Percentiles rank a stretch among this genome's conserved stretches.
phyloP scores from a whole-genome alignment of 116 monocot genomes.

The Phalaenopsis hybrid region DNA sequence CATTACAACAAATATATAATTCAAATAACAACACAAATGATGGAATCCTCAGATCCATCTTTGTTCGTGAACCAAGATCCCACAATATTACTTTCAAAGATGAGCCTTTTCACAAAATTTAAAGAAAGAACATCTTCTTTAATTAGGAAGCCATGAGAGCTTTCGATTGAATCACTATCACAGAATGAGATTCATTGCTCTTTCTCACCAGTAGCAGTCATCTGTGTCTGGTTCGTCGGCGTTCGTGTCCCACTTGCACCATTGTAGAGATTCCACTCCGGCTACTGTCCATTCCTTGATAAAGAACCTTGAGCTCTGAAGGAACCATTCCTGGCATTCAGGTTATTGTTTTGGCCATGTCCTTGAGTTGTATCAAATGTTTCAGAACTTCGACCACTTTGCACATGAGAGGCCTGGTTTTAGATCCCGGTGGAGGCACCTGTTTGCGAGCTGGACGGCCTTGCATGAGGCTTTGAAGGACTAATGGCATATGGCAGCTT shows the following conservation, averaged over 20 bases:
- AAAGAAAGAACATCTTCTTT: neutral
- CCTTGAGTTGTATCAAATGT: conserved; percentile 20
- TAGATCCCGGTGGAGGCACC: conserved; percentile 18
- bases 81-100: neutral
- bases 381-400: conserved; percentile 20
- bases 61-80: neutral
- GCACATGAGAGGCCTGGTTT: conserved; percentile 22
- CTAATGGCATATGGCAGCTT: conserved; percentile 3
- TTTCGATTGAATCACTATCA: too few relatives aligned
- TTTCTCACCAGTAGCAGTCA: neutral
- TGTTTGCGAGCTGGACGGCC: conserved; percentile 16
- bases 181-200: neutral
- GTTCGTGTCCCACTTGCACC: neutral
- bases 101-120: neutral
- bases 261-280: conserved; percentile 13
- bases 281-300: conserved; percentile 19
- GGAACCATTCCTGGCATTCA: neutral
- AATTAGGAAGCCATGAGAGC: too few relatives aligned
- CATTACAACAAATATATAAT: neutral
- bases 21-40: neutral
- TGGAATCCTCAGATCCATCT: neutral
- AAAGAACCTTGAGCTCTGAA: conserved; percentile 21
- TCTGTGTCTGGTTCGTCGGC: neutral
- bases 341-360: conserved; percentile 16
- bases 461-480: conserved; percentile 19